Evolutionary conservation across 2,329 filamentous ascomycete species (phyloP), one percentile per base, ranked within the genome.

Genomic region (Nectriaceae sp.): DNA sequence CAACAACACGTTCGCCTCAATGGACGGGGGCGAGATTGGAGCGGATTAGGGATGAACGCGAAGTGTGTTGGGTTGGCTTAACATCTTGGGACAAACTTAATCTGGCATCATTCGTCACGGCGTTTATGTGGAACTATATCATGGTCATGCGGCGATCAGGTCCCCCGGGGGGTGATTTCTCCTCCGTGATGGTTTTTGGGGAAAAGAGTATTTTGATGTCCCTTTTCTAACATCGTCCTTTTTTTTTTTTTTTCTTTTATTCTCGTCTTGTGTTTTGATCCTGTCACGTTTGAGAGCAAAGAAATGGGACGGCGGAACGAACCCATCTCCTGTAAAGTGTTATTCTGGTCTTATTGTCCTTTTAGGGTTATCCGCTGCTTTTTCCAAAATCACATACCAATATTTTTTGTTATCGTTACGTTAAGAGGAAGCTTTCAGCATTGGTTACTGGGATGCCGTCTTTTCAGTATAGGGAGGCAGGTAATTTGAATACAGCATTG

Each of bases 21-120:
- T 85, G 70, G 80, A 84, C 50, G 73, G 73, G 35, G 71, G 75
- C 46, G 80, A 83, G 62, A 84, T 86, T 61, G 76, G 77, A 44
- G 77, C 80, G 53, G 81, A 84, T 40, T 84, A n/a, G n/a, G n/a
- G 71, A 66, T 47, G 40, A 35, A 33, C 39, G 41, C 45, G 52
- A 50, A 42, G 55, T 41, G 37, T 50, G 53, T 55, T 62, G 57
- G 56, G 56, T 62, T 52, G 59, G 56, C 58, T 62, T 60, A 58
- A 56, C 57, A 58, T 57, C 60, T 59, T 60, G 60, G 64, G 59
- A 64, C 60, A 66, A 58, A 58, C 62, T 62, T 68, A 68, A 70
- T 68, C 58, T 61, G 68, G 69, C 69, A 70, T 70, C 62, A 65
- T 69, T 66, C 57, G 62, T 69, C 59, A 65, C 59, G 69, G 68